These are phyloP conservation scores for Terfezia boudieri DNA, from an alignment of 495 filamentous ascomycete species.

Conservation along the genomic window DNA sequence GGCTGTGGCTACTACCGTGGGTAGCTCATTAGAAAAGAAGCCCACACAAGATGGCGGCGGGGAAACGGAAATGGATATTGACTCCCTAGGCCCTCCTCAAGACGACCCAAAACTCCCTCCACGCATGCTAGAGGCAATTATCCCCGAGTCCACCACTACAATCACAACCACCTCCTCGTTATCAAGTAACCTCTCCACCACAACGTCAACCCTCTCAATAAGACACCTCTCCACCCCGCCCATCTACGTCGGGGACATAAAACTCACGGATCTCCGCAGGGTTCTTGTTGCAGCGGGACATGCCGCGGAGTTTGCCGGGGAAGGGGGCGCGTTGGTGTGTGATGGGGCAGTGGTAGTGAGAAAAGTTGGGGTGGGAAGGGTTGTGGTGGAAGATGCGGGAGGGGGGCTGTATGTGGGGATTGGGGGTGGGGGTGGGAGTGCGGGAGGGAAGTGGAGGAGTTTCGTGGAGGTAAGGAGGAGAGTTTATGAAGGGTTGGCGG, in stretches of 20 bases:
- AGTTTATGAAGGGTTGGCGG: constrained; percentile 66
- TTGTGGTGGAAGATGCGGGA: constrained; percentile 64
- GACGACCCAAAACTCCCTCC: not conserved
- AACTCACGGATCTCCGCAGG: constrained; percentile 69
- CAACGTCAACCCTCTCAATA: not conserved
- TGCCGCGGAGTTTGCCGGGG: constrained; percentile 77
- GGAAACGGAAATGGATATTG: not conserved
- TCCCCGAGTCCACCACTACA: constrained; percentile 28
- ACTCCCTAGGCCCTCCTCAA: not conserved
- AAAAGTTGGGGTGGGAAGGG: constrained; percentile 67
- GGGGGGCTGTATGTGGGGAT: constrained; percentile 31
- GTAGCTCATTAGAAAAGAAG: constrained; percentile 1
- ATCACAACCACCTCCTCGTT: constrained; percentile 55
- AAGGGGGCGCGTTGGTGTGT: constrained; percentile 62
- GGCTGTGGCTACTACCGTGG: constrained; percentile 3
- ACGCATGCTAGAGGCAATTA: not conserved
- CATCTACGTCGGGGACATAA: constrained; percentile 80
- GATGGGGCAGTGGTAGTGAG: constrained; percentile 71
- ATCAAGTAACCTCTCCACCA: constrained; percentile 31
- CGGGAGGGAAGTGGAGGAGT: constrained; percentile 29
- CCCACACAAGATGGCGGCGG: not conserved
- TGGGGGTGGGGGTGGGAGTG: constrained; percentile 4
- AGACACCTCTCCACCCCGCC: constrained; percentile 21
- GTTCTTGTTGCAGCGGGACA: constrained; percentile 65
- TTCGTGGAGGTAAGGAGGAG: constrained; percentile 53